Evolutionary conservation across 2,329 filamentous ascomycete species (phyloP), one percentile per base, ranked within the genome.

Genomic region (Stromatinia cepivora): DNA sequence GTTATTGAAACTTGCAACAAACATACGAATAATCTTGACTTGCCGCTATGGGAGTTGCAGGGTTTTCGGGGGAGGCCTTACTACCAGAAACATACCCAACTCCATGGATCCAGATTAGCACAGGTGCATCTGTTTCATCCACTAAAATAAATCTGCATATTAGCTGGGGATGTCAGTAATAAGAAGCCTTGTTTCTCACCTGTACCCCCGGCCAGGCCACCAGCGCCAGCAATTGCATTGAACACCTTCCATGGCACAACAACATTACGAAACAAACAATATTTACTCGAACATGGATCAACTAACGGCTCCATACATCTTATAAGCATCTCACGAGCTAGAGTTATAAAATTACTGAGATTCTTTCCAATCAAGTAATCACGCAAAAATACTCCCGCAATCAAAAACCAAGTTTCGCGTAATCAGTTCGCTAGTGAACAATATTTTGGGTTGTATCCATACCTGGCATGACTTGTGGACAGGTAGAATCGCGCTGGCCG

Each of bases 71-170:
- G 20, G 76, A 76, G 34, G 76, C 77, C 72, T 84, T 84, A 53
- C 76, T 77, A 11, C 80, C 80, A 1, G 71, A 73, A 9, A 77
- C 77, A 61, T 82, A 84, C 7, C 82, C 82, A 4, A 82, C 82
- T 13, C 83, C 83, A 70, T 59, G n/a, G 13, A 66, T 69, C 50
- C 52, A 65, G 6, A 48, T 25, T 20, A 68, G 46, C 1, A 61
- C 46, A 22, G 56, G 45, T 39, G 54, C 54, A 50, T 46, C 17
- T 9, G 15, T 48, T 17, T 59, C 31, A n/a, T 52, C 42, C 17
- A 15, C 65, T 52, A n/a, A 20, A 4, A 10, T 28, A 10, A 31
- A 8, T 45, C 1, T 9, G 4, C 9, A 13, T 1, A 13, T 31
- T 1, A 59, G 8, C 15, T 45, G 10, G 10, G 8, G 5, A 10